Conservation (phyloP, 495 filamentous ascomycete species). For the Podospora didyma region DNA sequence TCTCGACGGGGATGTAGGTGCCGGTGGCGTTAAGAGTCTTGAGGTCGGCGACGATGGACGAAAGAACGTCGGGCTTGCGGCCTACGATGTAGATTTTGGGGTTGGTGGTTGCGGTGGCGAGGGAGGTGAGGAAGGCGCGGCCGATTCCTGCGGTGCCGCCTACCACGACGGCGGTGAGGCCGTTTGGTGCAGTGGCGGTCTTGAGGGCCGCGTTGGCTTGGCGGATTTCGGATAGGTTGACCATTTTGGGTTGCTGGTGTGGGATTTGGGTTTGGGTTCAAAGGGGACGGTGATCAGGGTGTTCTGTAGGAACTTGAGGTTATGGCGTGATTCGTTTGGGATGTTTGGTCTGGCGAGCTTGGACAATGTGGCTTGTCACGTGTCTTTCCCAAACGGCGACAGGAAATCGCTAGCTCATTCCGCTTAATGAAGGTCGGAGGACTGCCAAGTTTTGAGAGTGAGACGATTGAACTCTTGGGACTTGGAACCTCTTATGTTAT, state of each 20-base stretch:
- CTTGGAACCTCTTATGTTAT: too few species aligned
- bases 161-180: constrained; percentile 50
- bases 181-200: constrained; percentile 5
- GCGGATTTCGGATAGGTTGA: constrained; percentile 7
- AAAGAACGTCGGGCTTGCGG: constrained; percentile 21
- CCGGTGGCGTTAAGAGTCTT: constrained; percentile 43
- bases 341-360: background rate
- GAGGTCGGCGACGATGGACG: constrained; percentile 27
- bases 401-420: too few species aligned
- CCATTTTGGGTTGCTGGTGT: background rate
- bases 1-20: constrained; percentile 45
- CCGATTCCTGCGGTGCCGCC: constrained; percentile 63
- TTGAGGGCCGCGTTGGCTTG: constrained; percentile 7
- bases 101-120: constrained; percentile 42
- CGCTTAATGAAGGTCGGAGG: too few species aligned
- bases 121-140: constrained; percentile 48
- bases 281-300: too few species aligned
- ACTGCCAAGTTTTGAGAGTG: too few species aligned
- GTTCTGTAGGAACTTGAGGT: background rate
- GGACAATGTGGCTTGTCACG: background rate
- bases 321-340: background rate
- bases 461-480: too few species aligned
- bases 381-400: background rate
- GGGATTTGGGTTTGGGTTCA: background rate
- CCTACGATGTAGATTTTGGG: constrained; percentile 46